These are phyloP conservation scores for Auriscalpium microsporum DNA, from an alignment of 768 basidiomycete genomes.

Conservation along the genomic window DNA sequence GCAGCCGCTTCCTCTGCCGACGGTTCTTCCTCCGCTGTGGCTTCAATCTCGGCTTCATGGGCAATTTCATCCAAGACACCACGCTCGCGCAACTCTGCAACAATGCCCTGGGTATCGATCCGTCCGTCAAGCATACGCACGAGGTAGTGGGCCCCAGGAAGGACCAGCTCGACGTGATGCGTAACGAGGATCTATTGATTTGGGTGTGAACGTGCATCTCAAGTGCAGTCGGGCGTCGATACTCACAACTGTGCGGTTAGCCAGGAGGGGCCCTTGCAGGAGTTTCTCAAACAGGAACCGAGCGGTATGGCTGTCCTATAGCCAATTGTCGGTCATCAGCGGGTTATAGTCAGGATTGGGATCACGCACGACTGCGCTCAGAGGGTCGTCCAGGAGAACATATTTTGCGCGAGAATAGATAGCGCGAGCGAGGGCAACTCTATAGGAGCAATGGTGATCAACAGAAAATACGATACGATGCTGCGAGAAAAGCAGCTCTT, in stretches of 20 bases:
- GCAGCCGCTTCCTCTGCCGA: slow-evolving; percentile 22
- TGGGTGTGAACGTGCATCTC: neutral
- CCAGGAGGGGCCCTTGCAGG: slow-evolving; percentile 56
- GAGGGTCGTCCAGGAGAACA: slow-evolving; percentile 72
- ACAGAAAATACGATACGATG: too few relatives aligned
- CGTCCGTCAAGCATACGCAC: slow-evolving; percentile 77
- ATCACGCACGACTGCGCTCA: slow-evolving; percentile 68
- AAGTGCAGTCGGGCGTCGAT: neutral
- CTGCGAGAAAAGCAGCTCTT: slow-evolving; percentile 4
- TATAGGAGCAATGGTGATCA: slow-evolving; percentile 13
- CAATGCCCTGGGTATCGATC: slow-evolving; percentile 64
- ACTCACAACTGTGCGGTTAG: slow-evolving; percentile 58
- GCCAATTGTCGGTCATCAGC: neutral
- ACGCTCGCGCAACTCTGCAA: slow-evolving; percentile 51
- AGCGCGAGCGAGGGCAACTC: slow-evolving; percentile 76
- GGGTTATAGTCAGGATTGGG: neutral
- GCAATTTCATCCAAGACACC: slow-evolving; percentile 57
- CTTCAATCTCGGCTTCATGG: slow-evolving; percentile 37
- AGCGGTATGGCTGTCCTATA: slow-evolving; percentile 61
- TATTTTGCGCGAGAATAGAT: slow-evolving; percentile 50
- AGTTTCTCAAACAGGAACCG: slow-evolving; percentile 56
- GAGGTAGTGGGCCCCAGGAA: slow-evolving; percentile 64
- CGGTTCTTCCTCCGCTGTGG: slow-evolving; percentile 11
- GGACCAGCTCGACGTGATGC: slow-evolving; percentile 77
- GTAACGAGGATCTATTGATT: slow-evolving; percentile 54